Conservation (phyloP, 2,329 filamentous ascomycete genomes). For the Chaetomium olivaceum region DNA sequence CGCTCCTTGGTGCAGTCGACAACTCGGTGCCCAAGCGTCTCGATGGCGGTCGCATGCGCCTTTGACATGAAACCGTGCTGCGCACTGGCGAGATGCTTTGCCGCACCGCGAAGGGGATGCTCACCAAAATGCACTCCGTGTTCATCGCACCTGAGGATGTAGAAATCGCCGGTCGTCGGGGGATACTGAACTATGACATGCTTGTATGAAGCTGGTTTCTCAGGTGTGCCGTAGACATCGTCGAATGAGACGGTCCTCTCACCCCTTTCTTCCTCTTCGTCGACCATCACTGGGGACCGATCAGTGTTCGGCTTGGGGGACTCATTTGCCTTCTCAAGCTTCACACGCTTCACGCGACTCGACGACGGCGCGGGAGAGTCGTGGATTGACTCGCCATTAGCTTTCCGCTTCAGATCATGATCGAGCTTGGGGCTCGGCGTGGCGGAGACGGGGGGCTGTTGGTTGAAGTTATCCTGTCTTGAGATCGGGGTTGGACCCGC, state of each 20-base stretch:
- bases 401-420: slow-evolving; percentile 19
- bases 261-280: background rate
- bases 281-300: background rate
- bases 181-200: slow-evolving; percentile 40
- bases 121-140: slow-evolving; percentile 42
- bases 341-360: slow-evolving; percentile 17
- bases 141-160: slow-evolving; percentile 44
- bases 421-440: background rate
- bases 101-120: slow-evolving; percentile 41
- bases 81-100: slow-evolving; percentile 41
- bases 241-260: slow-evolving; percentile 37
- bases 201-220: slow-evolving; percentile 37
- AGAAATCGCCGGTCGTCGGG: slow-evolving; percentile 35
- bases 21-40: slow-evolving; percentile 40
- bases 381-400: slow-evolving; percentile 11
- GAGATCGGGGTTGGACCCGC: background rate
- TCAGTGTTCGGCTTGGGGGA: background rate
- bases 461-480: background rate
- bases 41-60: slow-evolving; percentile 36
- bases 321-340: background rate
- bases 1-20: slow-evolving; percentile 37
- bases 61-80: slow-evolving; percentile 38
- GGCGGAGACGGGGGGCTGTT: background rate
- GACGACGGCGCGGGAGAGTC: background rate
- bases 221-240: slow-evolving; percentile 36